Base-by-base conservation (phyloP, 106 monocot species). In the Dendrobium catenatum region DNA sequence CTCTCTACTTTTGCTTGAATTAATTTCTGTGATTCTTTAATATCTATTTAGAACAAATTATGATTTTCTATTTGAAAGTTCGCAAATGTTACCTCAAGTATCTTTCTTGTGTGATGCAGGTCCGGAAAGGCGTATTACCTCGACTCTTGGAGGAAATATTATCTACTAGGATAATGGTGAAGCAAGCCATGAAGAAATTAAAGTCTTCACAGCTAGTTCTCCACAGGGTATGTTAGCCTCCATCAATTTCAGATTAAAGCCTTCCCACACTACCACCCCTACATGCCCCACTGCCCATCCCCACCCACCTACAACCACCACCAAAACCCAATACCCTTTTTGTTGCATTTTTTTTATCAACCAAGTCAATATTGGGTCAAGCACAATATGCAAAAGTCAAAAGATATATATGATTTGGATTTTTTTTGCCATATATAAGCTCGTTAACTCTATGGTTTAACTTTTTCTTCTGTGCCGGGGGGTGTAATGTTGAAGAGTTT, bases 81-180 rank as follows among this genome's bases (percentile, higher is more conserved):
- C 49, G 8, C 7, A 49, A 3, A 24, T 47, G 11, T 76, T 24
- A 13, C 15, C 10, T 27, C 2, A 43, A 75, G 78, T 84, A 68
- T 26, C 37, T n/a, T 42, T 82, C 3, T 81, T 51, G n/a, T 61
- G 54, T 68, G 58, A n/a, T 89, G 64, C 79, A 97, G 96, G 86
- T 98, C n/a, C 92, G 95, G 9, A 88, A 83, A 86, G 98, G 98
- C 61, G 89, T 98, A 31, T 67, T 98, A 61, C 98, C 98, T 9
- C 87, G 91, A 42, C 68, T 98, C 49, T 85, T 98, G 64, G 93
- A 94, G 27, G 98, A 98, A 86, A 95, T 98, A 79, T 81, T 98
- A 79, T 93, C 93, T 58, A 98, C 98, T 59, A 95, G 98, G 81
- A 91, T 98, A 84, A 93, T 98, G 98, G 82, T 95, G 58, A 98